A percentile compares a stretch with the other conserved stretches of the same genome.
phyloP scores from a whole-genome alignment of 1,284 basidiomycete genomes.

The Ceratobasidium sp. region DNA sequence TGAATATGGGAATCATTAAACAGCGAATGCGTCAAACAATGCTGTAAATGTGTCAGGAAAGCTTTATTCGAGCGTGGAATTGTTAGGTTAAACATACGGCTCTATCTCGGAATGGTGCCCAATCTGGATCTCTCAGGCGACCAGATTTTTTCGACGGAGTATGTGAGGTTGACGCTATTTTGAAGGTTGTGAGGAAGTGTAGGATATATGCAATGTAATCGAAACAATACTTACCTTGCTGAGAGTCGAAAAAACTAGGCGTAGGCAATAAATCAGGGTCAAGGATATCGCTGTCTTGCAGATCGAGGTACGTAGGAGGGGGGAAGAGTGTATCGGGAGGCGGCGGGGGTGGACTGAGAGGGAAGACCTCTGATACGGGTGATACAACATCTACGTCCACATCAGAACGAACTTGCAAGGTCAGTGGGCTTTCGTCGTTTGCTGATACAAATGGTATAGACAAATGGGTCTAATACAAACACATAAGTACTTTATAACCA shows the following conservation, averaged over 20 bases:
- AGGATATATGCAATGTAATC: neutral
- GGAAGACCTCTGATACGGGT: neutral
- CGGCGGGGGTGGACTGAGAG: neutral
- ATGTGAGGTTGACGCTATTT: neutral
- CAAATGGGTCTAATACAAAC: neutral
- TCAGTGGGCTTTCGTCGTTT: neutral
- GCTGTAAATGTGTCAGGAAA: neutral
- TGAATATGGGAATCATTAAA: constrained; percentile 54
- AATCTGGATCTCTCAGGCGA: neutral
- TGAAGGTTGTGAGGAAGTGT: neutral
- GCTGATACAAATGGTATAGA: too few relatives aligned
- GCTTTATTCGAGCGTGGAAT: neutral
- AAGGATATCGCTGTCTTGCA: neutral
- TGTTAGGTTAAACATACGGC: neutral
- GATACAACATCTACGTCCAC: neutral
- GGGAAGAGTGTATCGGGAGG: neutral
- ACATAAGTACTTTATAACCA: neutral
- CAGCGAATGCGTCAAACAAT: constrained; percentile 54
- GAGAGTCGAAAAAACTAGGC: neutral
- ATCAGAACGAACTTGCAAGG: neutral
- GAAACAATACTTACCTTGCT: neutral
- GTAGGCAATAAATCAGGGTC: neutral
- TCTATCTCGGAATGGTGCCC: neutral
- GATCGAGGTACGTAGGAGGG: neutral
- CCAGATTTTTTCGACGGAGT: neutral